Base-by-base conservation (phyloP, 2,329 filamentous ascomycete genomes). In the Neopestalotiopsis sp. region DNA sequence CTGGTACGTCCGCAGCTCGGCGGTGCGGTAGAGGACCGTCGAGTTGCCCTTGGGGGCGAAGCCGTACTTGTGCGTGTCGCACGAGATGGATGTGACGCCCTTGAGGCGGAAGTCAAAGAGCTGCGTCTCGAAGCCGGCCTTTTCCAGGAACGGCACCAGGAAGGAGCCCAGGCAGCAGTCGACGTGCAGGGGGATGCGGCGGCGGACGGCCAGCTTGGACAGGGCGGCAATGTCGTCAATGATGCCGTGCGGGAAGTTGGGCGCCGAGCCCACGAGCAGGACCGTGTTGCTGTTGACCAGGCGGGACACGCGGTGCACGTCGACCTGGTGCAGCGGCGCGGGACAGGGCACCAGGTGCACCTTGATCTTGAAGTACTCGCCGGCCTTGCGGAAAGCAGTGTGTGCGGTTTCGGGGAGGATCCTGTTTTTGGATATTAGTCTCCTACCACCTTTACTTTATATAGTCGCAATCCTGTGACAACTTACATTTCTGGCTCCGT, bases 21-120 rank as follows among this genome's bases (percentile, higher is more conserved):
- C 88, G 61, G 90, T 92, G 75, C 96, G 94, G 87, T 99, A 99
- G 57, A 99, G 87, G 14, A 97, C 87, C 1, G 94, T 96, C 66
- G 92, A 96, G 87, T 97, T 99, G 74, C 96, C 96, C 84, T 99
- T 99, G 66, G 96, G 96, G 1, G 96, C 96, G 78, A 99, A 99
- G 49, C 96, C 96, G 79, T 99, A 99, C 81, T 99, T 99, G 88
- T 99, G 96, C 2, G 96, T 99, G 80, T 99, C 96, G 80, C 95
- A 97, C 73, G 91, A 94, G 80, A 99, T 98, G 80, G 92, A 95
- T 3, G 95, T 98, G 49, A 99, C 96, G 75, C 96, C 96, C 74
- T 93, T 94, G 69, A 97, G 90, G 68, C 93, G 90, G 88, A 99
- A 99, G 81, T 99, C 96, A 78, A 98, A 98, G 5, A 90, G 90